These are phyloP conservation scores for Lentinula edodes DNA, from an alignment of 768 basidiomycete genomes.

Conservation along the genomic window DNA sequence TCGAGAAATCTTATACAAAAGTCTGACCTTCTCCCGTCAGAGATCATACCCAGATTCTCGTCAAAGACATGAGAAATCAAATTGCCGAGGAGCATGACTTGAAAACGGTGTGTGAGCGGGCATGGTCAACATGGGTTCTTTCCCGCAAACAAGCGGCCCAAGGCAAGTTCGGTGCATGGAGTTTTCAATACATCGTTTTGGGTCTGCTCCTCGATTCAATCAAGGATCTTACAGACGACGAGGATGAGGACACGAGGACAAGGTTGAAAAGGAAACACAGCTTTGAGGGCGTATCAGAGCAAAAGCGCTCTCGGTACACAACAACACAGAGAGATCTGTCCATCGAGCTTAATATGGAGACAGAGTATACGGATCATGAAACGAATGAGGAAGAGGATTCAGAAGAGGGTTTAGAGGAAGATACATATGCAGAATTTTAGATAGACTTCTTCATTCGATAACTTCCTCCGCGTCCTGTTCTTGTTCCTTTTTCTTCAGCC, in stretches of 20 bases:
- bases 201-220: background rate
- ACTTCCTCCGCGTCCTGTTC: constrained; percentile 59
- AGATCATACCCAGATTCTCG: constrained; percentile 49
- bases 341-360: background rate
- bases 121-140: constrained; percentile 54
- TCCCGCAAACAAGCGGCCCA: constrained; percentile 14
- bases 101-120: constrained; percentile 36
- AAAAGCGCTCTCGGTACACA: background rate
- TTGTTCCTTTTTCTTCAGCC: constrained; percentile 42
- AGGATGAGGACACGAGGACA: background rate
- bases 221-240: background rate
- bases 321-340: background rate
- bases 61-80: constrained; percentile 43
- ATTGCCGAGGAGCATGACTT: constrained; percentile 34
- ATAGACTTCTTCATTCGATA: constrained; percentile 27
- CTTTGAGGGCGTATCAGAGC: background rate
- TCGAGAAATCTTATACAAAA: background rate
- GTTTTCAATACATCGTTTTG: constrained; percentile 53
- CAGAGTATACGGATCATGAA: background rate
- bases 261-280: background rate
- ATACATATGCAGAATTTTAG: background rate
- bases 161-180: constrained; percentile 48
- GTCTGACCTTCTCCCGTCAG: constrained; percentile 15
- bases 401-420: background rate
- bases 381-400: background rate